A percentile compares a stretch with the other conserved stretches of the same genome.
Evolutionary conservation across 345 rosid species (phyloP).

Genomic region (Rhodamnia rubescens): DNA sequence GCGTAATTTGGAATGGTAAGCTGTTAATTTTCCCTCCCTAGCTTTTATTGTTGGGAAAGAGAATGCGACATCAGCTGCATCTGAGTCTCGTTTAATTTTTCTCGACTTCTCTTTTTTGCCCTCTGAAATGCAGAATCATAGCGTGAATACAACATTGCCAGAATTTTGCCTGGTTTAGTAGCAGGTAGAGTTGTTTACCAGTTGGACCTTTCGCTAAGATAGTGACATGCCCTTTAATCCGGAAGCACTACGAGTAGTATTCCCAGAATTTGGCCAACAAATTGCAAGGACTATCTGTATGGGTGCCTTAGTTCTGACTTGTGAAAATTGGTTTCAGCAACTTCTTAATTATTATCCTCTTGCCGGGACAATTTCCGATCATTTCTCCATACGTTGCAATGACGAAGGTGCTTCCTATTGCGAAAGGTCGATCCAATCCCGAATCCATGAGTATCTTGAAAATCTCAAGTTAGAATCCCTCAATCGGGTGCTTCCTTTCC

Average conservation of each 20-base stretch:
- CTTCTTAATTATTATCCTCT: neutral
- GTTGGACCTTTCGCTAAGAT: neutral
- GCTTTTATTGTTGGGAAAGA: neutral
- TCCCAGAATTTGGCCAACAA: neutral
- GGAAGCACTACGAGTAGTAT: neutral
- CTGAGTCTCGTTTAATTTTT: neutral
- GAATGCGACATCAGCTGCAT: neutral
- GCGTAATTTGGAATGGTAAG: neutral
- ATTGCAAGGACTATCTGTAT: neutral
- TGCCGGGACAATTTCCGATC: neutral
- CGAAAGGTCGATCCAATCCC: neutral
- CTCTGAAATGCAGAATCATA: neutral
- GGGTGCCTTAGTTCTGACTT: neutral
- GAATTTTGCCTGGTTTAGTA: neutral
- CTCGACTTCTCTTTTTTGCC: neutral
- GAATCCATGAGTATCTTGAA: neutral
- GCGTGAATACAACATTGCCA: neutral
- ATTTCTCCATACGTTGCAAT: neutral
- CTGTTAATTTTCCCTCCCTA: neutral
- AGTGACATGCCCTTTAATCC: neutral
- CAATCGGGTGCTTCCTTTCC: constrained; percentile 1
- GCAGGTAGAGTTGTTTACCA: neutral
- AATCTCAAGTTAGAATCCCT: neutral
- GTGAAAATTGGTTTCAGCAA: neutral
- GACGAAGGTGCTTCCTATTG: neutral